These are phyloP conservation scores for thale cress (Arabidopsis thaliana) DNA, from an alignment of 345 rosid species.

Conservation along the genomic window DNA sequence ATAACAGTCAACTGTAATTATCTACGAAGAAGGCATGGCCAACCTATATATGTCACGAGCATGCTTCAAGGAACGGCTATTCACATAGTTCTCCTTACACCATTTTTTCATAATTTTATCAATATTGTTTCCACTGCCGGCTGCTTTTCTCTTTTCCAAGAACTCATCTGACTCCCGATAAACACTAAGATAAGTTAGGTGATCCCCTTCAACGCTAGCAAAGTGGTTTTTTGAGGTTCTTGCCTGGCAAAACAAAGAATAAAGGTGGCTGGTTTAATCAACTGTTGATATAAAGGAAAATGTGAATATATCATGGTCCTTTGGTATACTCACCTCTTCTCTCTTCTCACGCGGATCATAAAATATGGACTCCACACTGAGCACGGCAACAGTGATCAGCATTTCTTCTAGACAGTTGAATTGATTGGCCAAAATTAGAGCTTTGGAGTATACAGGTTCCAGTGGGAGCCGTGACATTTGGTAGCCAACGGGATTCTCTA, in stretches of 20 bases:
- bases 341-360: slow-evolving; percentile 77
- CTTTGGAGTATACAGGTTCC: slow-evolving; percentile 87
- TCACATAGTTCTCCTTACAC: slow-evolving; percentile 88
- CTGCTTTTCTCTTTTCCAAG: slow-evolving; percentile 62
- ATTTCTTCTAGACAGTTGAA: slow-evolving; percentile 92
- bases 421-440: slow-evolving; percentile 78
- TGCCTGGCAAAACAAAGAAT: slow-evolving; percentile 56
- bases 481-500: slow-evolving; percentile 76
- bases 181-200: slow-evolving; percentile 79
- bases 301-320: neutral
- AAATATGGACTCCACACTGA: slow-evolving; percentile 85
- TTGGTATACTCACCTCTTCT: slow-evolving; percentile 64
- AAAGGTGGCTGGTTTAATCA: slow-evolving; percentile 1
- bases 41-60: slow-evolving; percentile 89
- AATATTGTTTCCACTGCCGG: slow-evolving; percentile 48
- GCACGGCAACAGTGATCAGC: slow-evolving; percentile 93
- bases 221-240: slow-evolving; percentile 75
- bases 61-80: slow-evolving; percentile 73
- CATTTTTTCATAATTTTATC: slow-evolving; percentile 77
- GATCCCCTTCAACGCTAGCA: slow-evolving; percentile 92
- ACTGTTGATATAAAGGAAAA: slow-evolving; percentile 11
- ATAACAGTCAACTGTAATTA: neutral
- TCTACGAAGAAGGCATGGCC: slow-evolving; percentile 16
- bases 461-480: slow-evolving; percentile 96
- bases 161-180: slow-evolving; percentile 75